A percentile compares a stretch with the other conserved stretches of the same genome.
phyloP scores from a whole-genome alignment of 2,329 filamentous ascomycete genomes.

The Paracorniculantispora psalliotae region DNA sequence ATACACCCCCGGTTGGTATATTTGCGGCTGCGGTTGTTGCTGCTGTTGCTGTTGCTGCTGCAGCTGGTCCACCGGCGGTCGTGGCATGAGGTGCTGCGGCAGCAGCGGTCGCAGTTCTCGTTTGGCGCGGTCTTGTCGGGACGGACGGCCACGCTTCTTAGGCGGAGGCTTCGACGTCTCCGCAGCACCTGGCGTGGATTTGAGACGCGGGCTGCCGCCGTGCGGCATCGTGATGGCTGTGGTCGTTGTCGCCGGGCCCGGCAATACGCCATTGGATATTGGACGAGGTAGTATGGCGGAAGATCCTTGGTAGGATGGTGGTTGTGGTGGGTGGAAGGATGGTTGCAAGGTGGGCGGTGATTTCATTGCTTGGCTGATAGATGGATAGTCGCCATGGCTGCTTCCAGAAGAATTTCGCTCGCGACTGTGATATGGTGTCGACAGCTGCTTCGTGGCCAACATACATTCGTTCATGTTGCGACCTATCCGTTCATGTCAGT shows the following conservation, averaged over 20 bases:
- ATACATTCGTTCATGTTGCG: slow-evolving; percentile 45
- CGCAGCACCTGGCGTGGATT: neutral
- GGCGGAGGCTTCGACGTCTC: slow-evolving; percentile 14
- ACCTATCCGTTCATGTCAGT: slow-evolving; percentile 28
- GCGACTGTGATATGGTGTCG: slow-evolving; percentile 29
- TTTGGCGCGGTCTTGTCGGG: slow-evolving; percentile 38
- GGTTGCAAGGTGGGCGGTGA: slow-evolving; percentile 15
- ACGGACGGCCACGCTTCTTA: slow-evolving; percentile 43
- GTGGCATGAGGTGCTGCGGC: slow-evolving; percentile 30
- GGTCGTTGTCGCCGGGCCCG: neutral
- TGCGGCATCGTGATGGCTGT: neutral
- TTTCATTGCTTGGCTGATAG: neutral
- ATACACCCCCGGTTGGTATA: neutral
- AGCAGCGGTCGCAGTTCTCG: slow-evolving; percentile 26
- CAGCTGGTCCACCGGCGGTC: slow-evolving; percentile 17
- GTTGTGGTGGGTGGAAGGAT: slow-evolving; percentile 18
- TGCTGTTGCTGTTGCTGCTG: neutral
- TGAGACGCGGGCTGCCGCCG: neutral
- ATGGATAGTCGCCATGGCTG: slow-evolving; percentile 7
- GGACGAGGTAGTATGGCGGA: slow-evolving; percentile 10
- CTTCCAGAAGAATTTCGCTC: slow-evolving; percentile 21
- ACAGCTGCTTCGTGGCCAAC: slow-evolving; percentile 29
- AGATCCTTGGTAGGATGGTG: neutral
- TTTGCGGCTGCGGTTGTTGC: neutral
- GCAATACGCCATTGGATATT: slow-evolving; percentile 7